Evolutionary conservation across 768 basidiomycete genomes (phyloP), one percentile per base, ranked within the genome.

Genomic region (Psilocybe azurescens): DNA sequence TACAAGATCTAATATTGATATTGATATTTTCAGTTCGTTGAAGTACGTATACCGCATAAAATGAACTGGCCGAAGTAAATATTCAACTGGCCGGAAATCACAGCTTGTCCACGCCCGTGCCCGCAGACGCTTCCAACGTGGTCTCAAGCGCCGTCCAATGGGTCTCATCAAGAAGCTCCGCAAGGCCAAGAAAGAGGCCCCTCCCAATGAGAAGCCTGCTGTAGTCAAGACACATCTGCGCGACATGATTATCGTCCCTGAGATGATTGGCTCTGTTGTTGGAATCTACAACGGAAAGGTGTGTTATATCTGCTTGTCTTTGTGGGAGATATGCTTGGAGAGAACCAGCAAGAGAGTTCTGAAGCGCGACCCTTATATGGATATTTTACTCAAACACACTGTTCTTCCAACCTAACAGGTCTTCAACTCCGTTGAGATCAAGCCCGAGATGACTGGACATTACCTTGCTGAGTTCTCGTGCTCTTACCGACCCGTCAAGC

Each of bases 361-460:
- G 13, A 4, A 30, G 53, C n/a, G 32, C 3, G 53, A 54, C 3
- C 20, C 33, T 13, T 5, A 9, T 56, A n/a, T 28, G 10, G 28
- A 13, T 2, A 13, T 16, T 55, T 11, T 16, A 46, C 11, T 16
- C n/a, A 50, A 38, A 41, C 55, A 39, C 3, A 24, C 24, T 24
- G 24, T 24, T 11, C 33, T 30, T 49, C 36, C 20, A 56, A 49
- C 14, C 36, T 59, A 18, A 38, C 50, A 94, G 91, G 89, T 90
- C 64, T 95, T 95, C 85, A 95, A 94, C 84, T 89, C 94, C 47
- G 95, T 98, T 66, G 97, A 99, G 81, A 96, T 99, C 85, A 99
- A 97, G 85, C 96, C 97, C 67, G 97, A 99, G 80, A 99, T 99
- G 97, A 94, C 92, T 65, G 97, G 97, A 62, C 96, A 97, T 88